phyloP scores from a whole-genome alignment of 2,329 filamentous ascomycete species.

The Nemania sp. region DNA sequence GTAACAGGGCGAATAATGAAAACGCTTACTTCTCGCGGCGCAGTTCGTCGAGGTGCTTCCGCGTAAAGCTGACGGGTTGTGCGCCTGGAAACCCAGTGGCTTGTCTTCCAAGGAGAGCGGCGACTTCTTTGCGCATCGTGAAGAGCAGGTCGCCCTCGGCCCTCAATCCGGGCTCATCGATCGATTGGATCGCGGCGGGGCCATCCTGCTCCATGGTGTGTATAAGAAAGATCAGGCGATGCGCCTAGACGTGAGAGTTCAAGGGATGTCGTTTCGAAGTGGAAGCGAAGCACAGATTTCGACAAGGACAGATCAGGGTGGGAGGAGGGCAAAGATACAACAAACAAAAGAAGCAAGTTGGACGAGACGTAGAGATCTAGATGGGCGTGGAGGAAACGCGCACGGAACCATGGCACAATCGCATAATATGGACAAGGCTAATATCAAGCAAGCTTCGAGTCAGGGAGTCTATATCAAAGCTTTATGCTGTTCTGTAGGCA shows the following conservation, averaged over 20 bases:
- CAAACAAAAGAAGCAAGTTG: conserved; percentile 10
- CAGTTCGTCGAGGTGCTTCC: conserved; percentile 85
- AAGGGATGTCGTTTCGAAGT: not conserved
- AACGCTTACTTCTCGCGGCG: conserved; percentile 75
- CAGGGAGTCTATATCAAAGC: not conserved
- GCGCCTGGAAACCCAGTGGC: conserved; percentile 84
- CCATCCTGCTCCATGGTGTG: conserved; percentile 35
- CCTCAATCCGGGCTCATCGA: conserved; percentile 73
- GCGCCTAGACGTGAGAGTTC: not conserved
- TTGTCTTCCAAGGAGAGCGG: conserved; percentile 76
- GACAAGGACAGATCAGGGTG: not conserved
- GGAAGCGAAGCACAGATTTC: not conserved
- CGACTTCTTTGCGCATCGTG: conserved; percentile 78
- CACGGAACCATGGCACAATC: conserved; percentile 26
- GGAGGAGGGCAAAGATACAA: not conserved
- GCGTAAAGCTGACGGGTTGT: conserved; percentile 92
- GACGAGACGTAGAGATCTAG: conserved; percentile 7
- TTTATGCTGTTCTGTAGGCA: not conserved
- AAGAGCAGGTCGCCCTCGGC: conserved; percentile 70
- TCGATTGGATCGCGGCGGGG: conserved; percentile 58
- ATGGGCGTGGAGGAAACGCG: not conserved
- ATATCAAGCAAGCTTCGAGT: too few relatives aligned
- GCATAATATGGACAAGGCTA: not conserved
- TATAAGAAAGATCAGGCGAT: not conserved
- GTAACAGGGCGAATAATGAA: not conserved